These are phyloP conservation scores for Ophiocordyceps robertsii DNA, from an alignment of 2,329 filamentous ascomycete species.

Conservation along the genomic window DNA sequence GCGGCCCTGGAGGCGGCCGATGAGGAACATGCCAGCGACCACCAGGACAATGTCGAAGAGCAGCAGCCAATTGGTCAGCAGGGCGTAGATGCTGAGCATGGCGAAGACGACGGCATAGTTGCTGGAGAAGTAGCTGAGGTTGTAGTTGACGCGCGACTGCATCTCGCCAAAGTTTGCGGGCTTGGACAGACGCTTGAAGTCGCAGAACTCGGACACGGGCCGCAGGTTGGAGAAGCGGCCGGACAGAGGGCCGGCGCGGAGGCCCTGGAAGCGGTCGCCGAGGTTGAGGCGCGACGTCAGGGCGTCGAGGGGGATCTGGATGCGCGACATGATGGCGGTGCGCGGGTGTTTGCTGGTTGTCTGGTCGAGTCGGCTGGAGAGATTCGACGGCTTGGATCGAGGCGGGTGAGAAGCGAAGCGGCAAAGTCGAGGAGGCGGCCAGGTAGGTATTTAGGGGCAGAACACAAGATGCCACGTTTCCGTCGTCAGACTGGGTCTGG, in stretches of 20 bases:
- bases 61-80: slow-evolving; percentile 75
- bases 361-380: background rate
- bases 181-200: slow-evolving; percentile 91
- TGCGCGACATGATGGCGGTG: slow-evolving; percentile 53
- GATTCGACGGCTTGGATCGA: background rate
- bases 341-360: background rate
- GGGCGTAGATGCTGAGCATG: slow-evolving; percentile 90
- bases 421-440: background rate
- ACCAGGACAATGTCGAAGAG: slow-evolving; percentile 90
- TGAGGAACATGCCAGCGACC: slow-evolving; percentile 75
- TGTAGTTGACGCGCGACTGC: slow-evolving; percentile 92
- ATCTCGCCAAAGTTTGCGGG: slow-evolving; percentile 81
- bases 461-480: too few relatives aligned
- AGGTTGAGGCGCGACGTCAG: slow-evolving; percentile 86
- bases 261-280: slow-evolving; percentile 67
- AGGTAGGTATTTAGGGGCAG: too few relatives aligned
- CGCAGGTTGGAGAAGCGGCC: slow-evolving; percentile 85
- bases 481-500: too few relatives aligned
- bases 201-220: slow-evolving; percentile 85
- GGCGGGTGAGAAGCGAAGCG: background rate
- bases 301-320: slow-evolving; percentile 85
- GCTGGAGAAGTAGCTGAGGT: slow-evolving; percentile 92
- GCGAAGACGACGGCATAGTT: slow-evolving; percentile 92
- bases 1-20: slow-evolving; percentile 76
- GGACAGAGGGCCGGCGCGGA: slow-evolving; percentile 66